These are phyloP conservation scores for Teratosphaeriaceae sp. DNA, from an alignment of 2,329 filamentous ascomycete species.

Conservation along the genomic window DNA sequence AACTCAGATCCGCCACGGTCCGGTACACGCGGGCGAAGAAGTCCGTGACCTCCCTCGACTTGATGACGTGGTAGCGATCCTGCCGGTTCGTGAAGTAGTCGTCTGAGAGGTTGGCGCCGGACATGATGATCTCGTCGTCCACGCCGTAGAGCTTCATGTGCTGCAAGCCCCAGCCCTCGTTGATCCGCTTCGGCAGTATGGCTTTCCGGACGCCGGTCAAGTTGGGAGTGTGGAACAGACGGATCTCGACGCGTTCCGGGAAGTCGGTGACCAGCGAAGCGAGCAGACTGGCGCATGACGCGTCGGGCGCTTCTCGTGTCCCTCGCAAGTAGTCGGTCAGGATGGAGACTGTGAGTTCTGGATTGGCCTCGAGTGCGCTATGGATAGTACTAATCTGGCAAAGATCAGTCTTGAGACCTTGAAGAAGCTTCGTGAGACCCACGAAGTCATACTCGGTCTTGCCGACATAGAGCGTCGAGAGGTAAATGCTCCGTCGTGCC, in stretches of 20 bases:
- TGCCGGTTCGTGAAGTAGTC: conserved; percentile 97
- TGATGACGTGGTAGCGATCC: conserved; percentile 89
- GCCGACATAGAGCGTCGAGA: conserved; percentile 96
- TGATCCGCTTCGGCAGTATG: conserved; percentile 79
- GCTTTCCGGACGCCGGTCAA: conserved; percentile 80
- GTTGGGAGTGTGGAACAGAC: conserved; percentile 98
- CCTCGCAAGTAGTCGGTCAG: conserved; percentile 87
- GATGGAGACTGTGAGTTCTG: conserved; percentile 74
- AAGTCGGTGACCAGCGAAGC: conserved; percentile 79
- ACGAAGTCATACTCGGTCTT: conserved; percentile 84
- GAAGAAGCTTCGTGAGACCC: conserved; percentile 18
- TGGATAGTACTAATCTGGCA: conserved; percentile 67
- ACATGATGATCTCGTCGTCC: conserved; percentile 92
- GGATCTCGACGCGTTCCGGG: conserved; percentile 81
- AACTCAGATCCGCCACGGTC: conserved; percentile 73
- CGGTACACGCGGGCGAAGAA: conserved; percentile 78
- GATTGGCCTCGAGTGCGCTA: conserved; percentile 66
- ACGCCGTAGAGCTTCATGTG: conserved; percentile 99
- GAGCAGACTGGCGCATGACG: conserved; percentile 83
- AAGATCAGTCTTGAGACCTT: conserved; percentile 5
- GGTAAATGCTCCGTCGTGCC: conserved; percentile 73
- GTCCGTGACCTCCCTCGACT: conserved; percentile 68
- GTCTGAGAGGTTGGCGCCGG: conserved; percentile 84
- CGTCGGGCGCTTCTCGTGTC: conserved; percentile 78
- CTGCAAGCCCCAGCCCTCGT: conserved; percentile 96